phyloP scores from a whole-genome alignment of 1,284 basidiomycete genomes.

The Trichosporon sp. region DNA sequence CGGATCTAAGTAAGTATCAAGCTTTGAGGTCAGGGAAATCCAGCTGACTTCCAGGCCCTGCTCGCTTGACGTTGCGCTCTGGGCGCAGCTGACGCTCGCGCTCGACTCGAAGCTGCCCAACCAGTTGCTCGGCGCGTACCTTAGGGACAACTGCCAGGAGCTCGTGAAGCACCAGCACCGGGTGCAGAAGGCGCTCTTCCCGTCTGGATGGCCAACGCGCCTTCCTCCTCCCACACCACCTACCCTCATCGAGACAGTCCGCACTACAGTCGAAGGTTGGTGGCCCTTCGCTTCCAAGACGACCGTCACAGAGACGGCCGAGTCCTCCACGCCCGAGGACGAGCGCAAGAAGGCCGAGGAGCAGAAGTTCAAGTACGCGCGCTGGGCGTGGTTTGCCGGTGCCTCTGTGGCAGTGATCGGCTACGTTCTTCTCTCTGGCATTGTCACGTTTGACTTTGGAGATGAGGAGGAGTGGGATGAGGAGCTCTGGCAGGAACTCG shows the following conservation, averaged over 20 bases:
- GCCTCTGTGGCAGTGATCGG: constrained; percentile 64
- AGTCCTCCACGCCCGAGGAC: neutral
- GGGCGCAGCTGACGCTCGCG: constrained; percentile 53
- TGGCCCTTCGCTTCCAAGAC: neutral
- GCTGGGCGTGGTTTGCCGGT: constrained; percentile 50
- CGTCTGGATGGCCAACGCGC: constrained; percentile 30
- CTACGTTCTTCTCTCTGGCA: constrained; percentile 88
- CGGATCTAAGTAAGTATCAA: constrained; percentile 36
- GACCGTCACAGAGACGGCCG: neutral
- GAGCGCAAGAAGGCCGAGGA: constrained; percentile 34
- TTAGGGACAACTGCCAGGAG: constrained; percentile 44
- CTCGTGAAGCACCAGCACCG: constrained; percentile 47
- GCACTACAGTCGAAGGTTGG: neutral
- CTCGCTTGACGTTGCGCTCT: constrained; percentile 52
- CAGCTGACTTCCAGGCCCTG: constrained; percentile 40
- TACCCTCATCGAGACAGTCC: constrained; percentile 5
- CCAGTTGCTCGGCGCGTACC: constrained; percentile 48
- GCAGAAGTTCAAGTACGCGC: constrained; percentile 40
- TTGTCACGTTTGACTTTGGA: constrained; percentile 56
- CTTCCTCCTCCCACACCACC: constrained; percentile 15
- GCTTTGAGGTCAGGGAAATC: too few species aligned
- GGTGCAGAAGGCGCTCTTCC: constrained; percentile 36
- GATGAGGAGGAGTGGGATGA: constrained; percentile 36
- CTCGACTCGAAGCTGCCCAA: constrained; percentile 52
- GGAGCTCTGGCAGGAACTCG: constrained; percentile 18